These are phyloP conservation scores for Tulasnella sp. DNA, from an alignment of 768 basidiomycete species.

Conservation along the genomic window DNA sequence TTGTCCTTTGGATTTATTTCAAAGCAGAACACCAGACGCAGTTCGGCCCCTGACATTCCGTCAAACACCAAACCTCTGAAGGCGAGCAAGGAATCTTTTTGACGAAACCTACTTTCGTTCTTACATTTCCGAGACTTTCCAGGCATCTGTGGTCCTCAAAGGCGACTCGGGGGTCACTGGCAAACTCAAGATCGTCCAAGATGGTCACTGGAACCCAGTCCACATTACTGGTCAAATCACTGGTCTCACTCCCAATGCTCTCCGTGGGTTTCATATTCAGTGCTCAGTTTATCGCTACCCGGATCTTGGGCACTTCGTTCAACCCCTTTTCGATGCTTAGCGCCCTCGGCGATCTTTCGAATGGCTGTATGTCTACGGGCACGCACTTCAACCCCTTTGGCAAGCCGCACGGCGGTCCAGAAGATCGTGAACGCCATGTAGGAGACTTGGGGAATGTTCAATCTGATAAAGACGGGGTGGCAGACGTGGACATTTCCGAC, in stretches of 20 bases:
- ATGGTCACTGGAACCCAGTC: slow-evolving; percentile 49
- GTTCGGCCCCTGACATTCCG: background rate
- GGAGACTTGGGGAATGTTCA: slow-evolving; percentile 75
- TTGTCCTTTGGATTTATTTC: background rate
- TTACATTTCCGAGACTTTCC: slow-evolving; percentile 39
- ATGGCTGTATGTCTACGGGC: slow-evolving; percentile 66
- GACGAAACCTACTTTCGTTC: background rate
- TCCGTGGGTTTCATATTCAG: slow-evolving; percentile 81
- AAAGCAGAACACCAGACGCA: background rate
- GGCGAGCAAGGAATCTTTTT: background rate
- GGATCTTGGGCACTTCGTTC: background rate
- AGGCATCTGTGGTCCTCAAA: slow-evolving; percentile 61
- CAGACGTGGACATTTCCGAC: slow-evolving; percentile 58
- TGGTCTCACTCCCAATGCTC: slow-evolving; percentile 54
- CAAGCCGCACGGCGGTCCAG: slow-evolving; percentile 62
- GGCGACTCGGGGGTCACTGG: slow-evolving; percentile 61
- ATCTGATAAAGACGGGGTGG: slow-evolving; percentile 56
- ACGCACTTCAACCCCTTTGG: slow-evolving; percentile 73
- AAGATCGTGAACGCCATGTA: slow-evolving; percentile 57
- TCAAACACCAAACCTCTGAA: background rate
- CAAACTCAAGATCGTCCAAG: slow-evolving; percentile 63
- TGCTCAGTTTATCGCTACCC: slow-evolving; percentile 39
- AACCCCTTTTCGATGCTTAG: slow-evolving; percentile 33
- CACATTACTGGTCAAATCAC: slow-evolving; percentile 59
- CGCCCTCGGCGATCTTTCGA: slow-evolving; percentile 58